phyloP scores from a whole-genome alignment of 2,329 filamentous ascomycete genomes.

The Fusarium sacchari region DNA sequence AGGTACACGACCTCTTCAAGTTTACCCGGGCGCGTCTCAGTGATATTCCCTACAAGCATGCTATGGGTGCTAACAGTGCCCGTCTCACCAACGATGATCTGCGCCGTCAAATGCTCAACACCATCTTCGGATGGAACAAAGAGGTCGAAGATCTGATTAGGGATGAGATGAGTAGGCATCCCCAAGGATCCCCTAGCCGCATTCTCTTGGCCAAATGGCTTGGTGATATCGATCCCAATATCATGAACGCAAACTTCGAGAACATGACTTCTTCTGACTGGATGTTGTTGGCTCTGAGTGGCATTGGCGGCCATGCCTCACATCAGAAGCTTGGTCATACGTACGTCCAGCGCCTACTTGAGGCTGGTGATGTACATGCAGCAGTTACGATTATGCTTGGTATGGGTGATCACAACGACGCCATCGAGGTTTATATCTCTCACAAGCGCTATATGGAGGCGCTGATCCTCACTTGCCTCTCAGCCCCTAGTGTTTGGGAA shows the following conservation, averaged over 20 bases:
- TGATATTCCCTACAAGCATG: constrained; percentile 83
- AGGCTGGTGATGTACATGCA: constrained; percentile 89
- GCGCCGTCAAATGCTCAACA: constrained; percentile 87
- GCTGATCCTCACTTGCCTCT: constrained; percentile 84
- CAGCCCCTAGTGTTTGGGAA: constrained; percentile 88
- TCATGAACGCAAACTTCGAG: constrained; percentile 81
- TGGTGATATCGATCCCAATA: constrained; percentile 82
- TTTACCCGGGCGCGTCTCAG: constrained; percentile 82
- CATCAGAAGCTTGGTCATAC: constrained; percentile 91
- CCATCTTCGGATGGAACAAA: constrained; percentile 94
- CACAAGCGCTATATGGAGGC: constrained; percentile 94
- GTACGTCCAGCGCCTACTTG: constrained; percentile 89
- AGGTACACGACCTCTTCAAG: constrained; percentile 83
- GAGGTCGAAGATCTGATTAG: constrained; percentile 83
- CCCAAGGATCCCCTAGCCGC: constrained; percentile 76
- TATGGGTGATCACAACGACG: constrained; percentile 91
- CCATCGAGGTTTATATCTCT: constrained; percentile 95
- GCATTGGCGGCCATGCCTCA: constrained; percentile 78
- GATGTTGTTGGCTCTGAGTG: constrained; percentile 94
- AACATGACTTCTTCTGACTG: constrained; percentile 95
- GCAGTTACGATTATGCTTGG: constrained; percentile 93
- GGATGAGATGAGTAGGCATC: constrained; percentile 84
- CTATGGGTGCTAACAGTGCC: constrained; percentile 65
- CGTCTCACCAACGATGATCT: constrained; percentile 81
- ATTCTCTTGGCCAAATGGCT: constrained; percentile 94